Base-by-base conservation (phyloP, 139 green algal genomes). In the Chlorella sp. region DNA sequence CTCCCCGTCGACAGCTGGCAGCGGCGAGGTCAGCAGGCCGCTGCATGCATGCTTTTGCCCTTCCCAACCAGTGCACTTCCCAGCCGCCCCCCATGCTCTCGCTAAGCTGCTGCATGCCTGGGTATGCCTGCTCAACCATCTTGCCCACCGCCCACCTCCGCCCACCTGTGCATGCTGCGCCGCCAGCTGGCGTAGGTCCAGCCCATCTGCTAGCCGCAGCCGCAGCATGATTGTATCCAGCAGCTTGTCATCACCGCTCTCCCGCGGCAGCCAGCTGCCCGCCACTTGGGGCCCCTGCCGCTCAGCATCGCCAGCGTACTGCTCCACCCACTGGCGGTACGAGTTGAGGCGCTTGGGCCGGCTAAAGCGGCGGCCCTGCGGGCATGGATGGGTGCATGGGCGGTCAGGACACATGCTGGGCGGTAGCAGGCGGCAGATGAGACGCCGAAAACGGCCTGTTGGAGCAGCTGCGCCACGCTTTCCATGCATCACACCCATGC, bases 221-320 rank as follows among this genome's bases (percentile, higher is more conserved):
- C 89, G 74, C 78, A 99, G 91, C 96, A 99, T 99, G 39, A 99
- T 79, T 0, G 71, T 82, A 79, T 99, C 96, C 34, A 96, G 84
- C 71, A 98, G 82, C 60, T 82, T 56, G 39, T 98, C 95, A 82
- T 95, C 89, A 68, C 84, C 73, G 39, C 63, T 85, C 39, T 88
- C 87, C 6, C 26, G 56, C 23, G 73, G 81, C 55, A 84, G 36
- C n/a, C 65, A 69, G 16, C 41, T 11, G 72, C 81, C 72, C 2
- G 81, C 71, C 30, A 88, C 64, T n/a, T 56, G 70, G 26, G 44
- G 63, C 1, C 76, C 68, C 18, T 38, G 60, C 39, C 3, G 38
- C 21, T 11, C 34, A 13, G 38, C 85, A 28, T 63, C n/a, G 60
- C 64, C 68, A 12, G 20, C 88, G 44, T 94, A 79, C 44, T 47